Percentiles rank a stretch among this genome's conserved stretches.
phyloP scores from a whole-genome alignment of 2,329 filamentous ascomycete genomes.

The Aspergillus ustus region DNA sequence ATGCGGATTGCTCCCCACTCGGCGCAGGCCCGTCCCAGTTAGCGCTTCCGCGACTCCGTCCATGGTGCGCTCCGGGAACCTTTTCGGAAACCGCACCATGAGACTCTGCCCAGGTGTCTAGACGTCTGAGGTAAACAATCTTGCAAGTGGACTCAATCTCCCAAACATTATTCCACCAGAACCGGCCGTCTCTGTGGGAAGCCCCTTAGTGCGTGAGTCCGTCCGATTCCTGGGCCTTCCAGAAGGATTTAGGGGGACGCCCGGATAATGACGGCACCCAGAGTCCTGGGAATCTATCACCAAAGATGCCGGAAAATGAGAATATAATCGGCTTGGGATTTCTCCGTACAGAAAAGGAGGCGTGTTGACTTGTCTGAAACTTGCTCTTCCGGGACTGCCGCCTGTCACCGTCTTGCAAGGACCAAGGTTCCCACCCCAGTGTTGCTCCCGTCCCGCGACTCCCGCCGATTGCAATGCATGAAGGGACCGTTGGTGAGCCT shows the following conservation, averaged over 20 bases:
- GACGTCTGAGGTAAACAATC: not conserved
- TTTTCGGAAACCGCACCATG: slow-evolving; percentile 4
- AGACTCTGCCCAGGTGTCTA: not conserved
- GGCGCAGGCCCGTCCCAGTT: slow-evolving; percentile 27
- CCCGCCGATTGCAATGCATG: not conserved
- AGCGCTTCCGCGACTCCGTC: slow-evolving; percentile 23
- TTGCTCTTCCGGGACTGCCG: not conserved
- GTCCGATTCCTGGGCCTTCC: slow-evolving; percentile 24
- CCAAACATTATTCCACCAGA: not conserved
- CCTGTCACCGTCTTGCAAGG: not conserved
- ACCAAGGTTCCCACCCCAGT: not conserved
- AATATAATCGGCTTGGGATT: not conserved
- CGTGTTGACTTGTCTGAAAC: not conserved
- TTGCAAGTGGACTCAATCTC: not conserved
- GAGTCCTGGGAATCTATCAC: slow-evolving; percentile 10
- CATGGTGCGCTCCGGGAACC: not conserved
- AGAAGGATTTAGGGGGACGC: slow-evolving; percentile 28
- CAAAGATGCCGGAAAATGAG: not conserved
- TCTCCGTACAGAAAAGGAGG: not conserved
- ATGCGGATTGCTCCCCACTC: slow-evolving; percentile 32
- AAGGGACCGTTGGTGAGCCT: not conserved
- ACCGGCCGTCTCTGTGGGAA: not conserved
- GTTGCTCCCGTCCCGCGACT: not conserved
- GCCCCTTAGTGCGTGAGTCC: slow-evolving; percentile 17
- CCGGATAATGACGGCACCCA: slow-evolving; percentile 17